Evolutionary conservation across 257 asterid genomes (phyloP).

Genomic region (Solanum piurae): DNA sequence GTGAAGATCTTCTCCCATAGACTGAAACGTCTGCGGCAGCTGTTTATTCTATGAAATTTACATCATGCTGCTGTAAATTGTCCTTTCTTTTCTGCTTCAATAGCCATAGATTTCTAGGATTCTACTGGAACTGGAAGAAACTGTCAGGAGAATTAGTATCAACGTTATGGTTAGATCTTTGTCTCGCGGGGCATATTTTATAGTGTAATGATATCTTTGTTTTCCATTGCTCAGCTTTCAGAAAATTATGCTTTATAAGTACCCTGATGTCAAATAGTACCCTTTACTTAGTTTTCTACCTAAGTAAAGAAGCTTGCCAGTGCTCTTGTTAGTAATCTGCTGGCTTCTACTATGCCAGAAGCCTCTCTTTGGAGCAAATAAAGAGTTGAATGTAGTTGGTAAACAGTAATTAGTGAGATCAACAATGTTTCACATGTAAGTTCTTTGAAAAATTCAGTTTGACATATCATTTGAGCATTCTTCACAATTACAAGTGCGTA

Average conservation of each 20-base stretch:
- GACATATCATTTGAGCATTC: neutral
- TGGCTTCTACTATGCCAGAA: neutral
- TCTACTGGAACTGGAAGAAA: neutral
- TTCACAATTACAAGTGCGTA: neutral
- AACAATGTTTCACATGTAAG: neutral
- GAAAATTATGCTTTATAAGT: neutral
- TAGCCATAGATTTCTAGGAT: neutral
- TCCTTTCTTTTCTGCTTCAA: neutral
- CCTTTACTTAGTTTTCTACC: neutral
- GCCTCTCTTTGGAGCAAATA: neutral
- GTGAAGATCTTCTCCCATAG: slow-evolving; percentile 13
- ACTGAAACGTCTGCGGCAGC: neutral
- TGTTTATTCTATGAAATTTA: neutral
- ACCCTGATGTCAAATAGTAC: neutral
- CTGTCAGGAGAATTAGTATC: neutral
- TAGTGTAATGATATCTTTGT: neutral
- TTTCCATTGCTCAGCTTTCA: neutral
- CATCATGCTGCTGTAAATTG: neutral
- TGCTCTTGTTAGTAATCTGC: neutral
- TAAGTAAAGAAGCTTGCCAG: neutral
- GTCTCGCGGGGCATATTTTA: neutral
- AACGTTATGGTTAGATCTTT: neutral
- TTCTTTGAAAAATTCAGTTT: neutral
- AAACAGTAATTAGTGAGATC: neutral
- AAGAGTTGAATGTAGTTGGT: neutral